Evolutionary conservation across 78 protist genomes (phyloP).

Genomic region (Corallochytrium limacisporum): DNA sequence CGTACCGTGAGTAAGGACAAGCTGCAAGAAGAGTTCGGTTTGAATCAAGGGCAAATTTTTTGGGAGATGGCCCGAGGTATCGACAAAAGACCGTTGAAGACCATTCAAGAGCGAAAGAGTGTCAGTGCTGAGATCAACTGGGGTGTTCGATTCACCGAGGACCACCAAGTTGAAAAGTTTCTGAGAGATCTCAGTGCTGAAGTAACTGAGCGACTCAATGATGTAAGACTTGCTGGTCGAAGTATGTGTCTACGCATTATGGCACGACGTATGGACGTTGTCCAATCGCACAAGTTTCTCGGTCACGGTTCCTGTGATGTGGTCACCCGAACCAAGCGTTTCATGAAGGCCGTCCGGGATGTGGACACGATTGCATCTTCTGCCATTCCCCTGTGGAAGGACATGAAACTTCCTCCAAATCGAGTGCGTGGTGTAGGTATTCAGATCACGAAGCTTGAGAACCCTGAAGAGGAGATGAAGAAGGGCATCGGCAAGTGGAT

Average conservation of each 20-base stretch:
- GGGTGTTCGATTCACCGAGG: slow-evolving; percentile 5
- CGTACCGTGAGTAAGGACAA: background rate
- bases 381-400: too few relatives aligned
- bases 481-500: too few relatives aligned
- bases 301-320: background rate
- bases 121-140: slow-evolving; percentile 3
- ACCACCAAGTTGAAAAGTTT: background rate
- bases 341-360: background rate
- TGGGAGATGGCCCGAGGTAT: background rate
- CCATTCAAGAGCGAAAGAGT: background rate
- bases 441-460: too few relatives aligned
- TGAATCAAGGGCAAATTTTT: background rate
- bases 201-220: background rate
- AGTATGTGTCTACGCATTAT: background rate
- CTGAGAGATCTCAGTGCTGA: background rate
- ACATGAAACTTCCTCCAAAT: too few relatives aligned
- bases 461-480: too few relatives aligned
- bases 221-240: background rate
- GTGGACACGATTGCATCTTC: background rate
- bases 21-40: background rate
- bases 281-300: background rate
- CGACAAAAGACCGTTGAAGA: background rate
- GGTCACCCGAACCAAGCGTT: background rate
- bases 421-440: too few relatives aligned
- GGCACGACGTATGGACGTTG: background rate